Conservation (phyloP, 129 eudicot species). For the Pseudognaphalium luteoalbum region DNA sequence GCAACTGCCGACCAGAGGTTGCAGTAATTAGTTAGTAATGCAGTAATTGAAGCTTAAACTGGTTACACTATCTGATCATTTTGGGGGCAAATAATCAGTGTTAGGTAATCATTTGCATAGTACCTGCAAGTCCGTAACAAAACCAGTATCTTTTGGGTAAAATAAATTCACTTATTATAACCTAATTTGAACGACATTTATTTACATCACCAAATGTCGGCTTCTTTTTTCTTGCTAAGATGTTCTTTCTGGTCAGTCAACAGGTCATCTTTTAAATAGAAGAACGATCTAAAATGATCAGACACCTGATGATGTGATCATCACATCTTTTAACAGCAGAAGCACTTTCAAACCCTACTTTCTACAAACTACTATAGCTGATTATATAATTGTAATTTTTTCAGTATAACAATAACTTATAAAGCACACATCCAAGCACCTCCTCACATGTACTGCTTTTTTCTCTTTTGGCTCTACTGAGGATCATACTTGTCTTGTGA, state of each 20-base stretch:
- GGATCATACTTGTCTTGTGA: constrained; percentile 8
- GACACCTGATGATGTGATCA: background rate
- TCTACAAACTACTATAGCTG: background rate
- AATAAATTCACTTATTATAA: background rate
- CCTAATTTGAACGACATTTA: background rate
- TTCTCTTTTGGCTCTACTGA: background rate
- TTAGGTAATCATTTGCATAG: background rate
- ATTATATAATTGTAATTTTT: too few relatives aligned
- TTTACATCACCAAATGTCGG: background rate
- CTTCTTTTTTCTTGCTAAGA: background rate
- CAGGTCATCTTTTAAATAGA: background rate
- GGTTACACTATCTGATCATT: background rate
- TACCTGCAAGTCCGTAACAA: background rate
- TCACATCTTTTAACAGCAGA: background rate
- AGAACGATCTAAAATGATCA: background rate
- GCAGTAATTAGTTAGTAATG: background rate
- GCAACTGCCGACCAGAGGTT: background rate
- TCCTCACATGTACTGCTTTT: background rate
- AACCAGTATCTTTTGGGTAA: background rate
- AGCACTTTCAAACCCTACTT: constrained; percentile 12
- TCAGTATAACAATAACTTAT: background rate
- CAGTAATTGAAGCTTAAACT: too few relatives aligned
- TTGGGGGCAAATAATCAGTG: background rate
- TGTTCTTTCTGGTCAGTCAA: background rate
- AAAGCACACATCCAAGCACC: background rate